phyloP scores from a whole-genome alignment of 2,329 filamentous ascomycete genomes.

The Sporothrix phasma region DNA sequence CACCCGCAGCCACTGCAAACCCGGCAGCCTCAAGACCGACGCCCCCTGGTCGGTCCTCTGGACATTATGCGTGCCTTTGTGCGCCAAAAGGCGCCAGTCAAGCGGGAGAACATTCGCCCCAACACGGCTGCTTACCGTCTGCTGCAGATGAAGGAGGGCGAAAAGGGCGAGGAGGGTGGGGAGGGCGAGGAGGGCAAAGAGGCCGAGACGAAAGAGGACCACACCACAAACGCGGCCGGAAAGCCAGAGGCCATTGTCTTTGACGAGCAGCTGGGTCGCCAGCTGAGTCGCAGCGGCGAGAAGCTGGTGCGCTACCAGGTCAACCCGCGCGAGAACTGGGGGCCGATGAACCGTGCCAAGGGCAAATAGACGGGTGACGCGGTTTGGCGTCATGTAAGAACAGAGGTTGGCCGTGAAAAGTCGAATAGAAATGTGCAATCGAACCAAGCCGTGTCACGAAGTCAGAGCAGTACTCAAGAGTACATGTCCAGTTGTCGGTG shows the following conservation, averaged over 20 bases:
- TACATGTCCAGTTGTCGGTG: too few species aligned
- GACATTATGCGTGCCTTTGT: conserved; percentile 90
- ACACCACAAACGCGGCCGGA: conserved; percentile 21
- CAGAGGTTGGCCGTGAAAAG: neutral
- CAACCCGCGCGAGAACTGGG: conserved; percentile 90
- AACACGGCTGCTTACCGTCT: conserved; percentile 65
- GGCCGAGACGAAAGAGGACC: conserved; percentile 16
- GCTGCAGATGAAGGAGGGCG: conserved; percentile 35
- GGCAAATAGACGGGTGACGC: conserved; percentile 37
- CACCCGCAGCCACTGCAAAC: conserved; percentile 78
- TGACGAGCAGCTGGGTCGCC: conserved; percentile 67
- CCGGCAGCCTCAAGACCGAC: conserved; percentile 86
- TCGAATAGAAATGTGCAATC: neutral
- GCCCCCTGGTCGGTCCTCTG: conserved; percentile 84
- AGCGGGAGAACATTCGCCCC: conserved; percentile 57
- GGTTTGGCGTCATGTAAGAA: neutral
- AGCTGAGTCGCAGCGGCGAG: conserved; percentile 45
- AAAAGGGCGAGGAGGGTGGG: neutral
- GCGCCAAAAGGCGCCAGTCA: conserved; percentile 68
- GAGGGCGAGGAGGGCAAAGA: neutral
- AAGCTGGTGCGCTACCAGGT: conserved; percentile 77
- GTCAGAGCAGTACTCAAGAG: too few species aligned
- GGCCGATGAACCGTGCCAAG: conserved; percentile 58
- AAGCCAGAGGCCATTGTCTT: conserved; percentile 46
- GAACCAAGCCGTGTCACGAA: neutral